Evolutionary conservation across 371 early-diverging fungal genomes (phyloP).

Genomic region (Rozella allomycis): DNA sequence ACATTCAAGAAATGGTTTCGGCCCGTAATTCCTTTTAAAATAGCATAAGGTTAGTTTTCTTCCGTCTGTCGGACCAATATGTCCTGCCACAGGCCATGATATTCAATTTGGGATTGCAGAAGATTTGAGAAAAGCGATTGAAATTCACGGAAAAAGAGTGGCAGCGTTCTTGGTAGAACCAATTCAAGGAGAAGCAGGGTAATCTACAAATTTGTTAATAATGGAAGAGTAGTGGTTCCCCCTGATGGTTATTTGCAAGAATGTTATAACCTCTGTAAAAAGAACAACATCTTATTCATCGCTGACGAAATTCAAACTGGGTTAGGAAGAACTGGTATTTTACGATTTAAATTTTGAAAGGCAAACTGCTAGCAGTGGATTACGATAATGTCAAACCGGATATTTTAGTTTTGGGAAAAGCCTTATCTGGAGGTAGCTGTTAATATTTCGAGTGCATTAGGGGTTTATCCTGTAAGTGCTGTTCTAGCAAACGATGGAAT

Average conservation of each 20-base stretch:
- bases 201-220: no score
- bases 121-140: conserved; percentile 64
- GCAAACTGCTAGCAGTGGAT: conserved; percentile 1
- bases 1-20: conserved; percentile 59
- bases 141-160: conserved; percentile 50
- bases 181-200: conserved; percentile 81
- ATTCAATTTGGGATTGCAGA: conserved; percentile 66
- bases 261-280: conserved; percentile 49
- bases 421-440: no score
- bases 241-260: conserved; percentile 19
- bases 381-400: conserved; percentile 1
- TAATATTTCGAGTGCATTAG: no score
- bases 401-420: conserved; percentile 1
- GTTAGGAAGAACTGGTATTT: no score
- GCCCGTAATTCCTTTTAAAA: no score
- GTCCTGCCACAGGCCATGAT: conserved; percentile 36
- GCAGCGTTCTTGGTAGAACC: conserved; percentile 88
- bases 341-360: no score
- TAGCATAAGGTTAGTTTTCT: no score
- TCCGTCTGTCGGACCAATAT: conserved; percentile 58
- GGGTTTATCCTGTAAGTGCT: conserved; percentile 84
- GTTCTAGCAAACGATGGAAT: conserved; percentile 61
- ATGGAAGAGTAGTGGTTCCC: conserved; percentile 1
- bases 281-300: conserved; percentile 61
- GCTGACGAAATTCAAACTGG: conserved; percentile 93